These are phyloP conservation scores for Aspergillus sp. DNA, from an alignment of 2,329 filamentous ascomycete genomes.

Conservation along the genomic window DNA sequence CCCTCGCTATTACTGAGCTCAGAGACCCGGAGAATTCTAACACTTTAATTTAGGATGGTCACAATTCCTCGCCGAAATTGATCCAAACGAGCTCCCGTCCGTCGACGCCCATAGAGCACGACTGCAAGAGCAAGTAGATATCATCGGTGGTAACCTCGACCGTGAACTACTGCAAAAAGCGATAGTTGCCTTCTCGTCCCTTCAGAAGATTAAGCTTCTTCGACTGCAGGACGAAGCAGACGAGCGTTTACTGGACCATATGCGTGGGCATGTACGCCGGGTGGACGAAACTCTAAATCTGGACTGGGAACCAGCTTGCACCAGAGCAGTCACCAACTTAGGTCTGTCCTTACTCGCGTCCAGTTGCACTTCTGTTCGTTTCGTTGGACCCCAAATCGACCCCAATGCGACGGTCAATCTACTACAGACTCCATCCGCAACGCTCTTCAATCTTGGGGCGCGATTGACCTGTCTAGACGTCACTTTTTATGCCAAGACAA, in stretches of 20 bases:
- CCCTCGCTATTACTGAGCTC: conserved; percentile 4
- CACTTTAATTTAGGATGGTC: conserved; percentile 29
- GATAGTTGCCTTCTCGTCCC: conserved; percentile 57
- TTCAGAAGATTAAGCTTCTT: conserved; percentile 66
- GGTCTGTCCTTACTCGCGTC: conserved; percentile 58
- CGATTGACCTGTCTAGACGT: conserved; percentile 63
- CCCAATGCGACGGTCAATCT: conserved; percentile 58
- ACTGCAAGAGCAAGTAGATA: conserved; percentile 41
- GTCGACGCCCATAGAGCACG: conserved; percentile 31
- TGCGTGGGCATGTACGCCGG: conserved; percentile 49
- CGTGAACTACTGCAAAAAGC: conserved; percentile 54
- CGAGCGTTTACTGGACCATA: conserved; percentile 52
- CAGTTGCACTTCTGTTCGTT: conserved; percentile 57
- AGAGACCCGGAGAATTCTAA: conserved; percentile 20
- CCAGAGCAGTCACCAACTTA: conserved; percentile 60
- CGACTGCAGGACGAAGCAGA: conserved; percentile 62
- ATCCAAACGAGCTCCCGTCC: conserved; percentile 20
- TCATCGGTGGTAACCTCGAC: conserved; percentile 54
- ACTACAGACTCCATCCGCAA: conserved; percentile 47
- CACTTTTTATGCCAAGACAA: conserved; percentile 60
- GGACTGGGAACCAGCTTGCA: conserved; percentile 63
- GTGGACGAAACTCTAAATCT: conserved; percentile 50
- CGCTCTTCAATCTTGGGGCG: conserved; percentile 53
- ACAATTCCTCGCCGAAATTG: conserved; percentile 23
- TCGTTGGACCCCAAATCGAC: conserved; percentile 63